Base-by-base conservation (phyloP, 1,284 basidiomycete species). In the Cryptococcus sp. region DNA sequence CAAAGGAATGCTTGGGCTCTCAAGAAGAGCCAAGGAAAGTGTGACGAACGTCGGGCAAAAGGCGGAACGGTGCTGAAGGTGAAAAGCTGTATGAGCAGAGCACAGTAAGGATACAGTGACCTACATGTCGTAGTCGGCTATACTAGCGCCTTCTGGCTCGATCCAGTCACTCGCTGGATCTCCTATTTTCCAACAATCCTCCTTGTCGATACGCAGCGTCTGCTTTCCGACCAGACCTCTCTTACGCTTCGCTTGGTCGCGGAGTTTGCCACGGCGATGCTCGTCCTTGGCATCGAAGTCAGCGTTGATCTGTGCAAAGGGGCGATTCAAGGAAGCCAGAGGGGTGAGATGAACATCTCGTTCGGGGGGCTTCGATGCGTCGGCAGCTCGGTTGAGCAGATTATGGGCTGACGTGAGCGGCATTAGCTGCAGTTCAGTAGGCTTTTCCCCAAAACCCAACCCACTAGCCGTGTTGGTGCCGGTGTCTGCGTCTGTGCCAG, bases 151-250 rank as follows among this genome's bases (percentile, higher is more conserved):
- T 4, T 53, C 51, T 0, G 73, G 71, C 53, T 76, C 75, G 0
- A 55, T 49, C 72, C 72, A 75, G 1, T 45, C 50, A 2, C 15
- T 35, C 0, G 35, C 56, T 3, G 54, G 56, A 13, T 63, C 47
- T 2, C 72, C 74, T 25, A 77, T 69, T 53, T 65, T 68, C 64
- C 64, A 75, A 40, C 65, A 67, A 50, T 71, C 65, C 13, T 62
- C 64, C 11, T 48, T 31, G 1, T 27, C 8, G 11, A 70, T 27
- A 4, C 62, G 51, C n/a, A 55, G 41, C 3, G 54, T 51, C 7
- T 53, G 50, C 39, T 35, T 41, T 25, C 51, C 53, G 38, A 39
- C 19, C 42, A 22, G 42, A 8, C 6, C 15, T 45, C n/a, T 8
- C n/a, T 22, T 22, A 15, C n/a, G 42, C 16, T 45, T 45, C 42